phyloP scores from a whole-genome alignment of 2,329 filamentous ascomycete species.

The Ceratocystis albifundus region DNA sequence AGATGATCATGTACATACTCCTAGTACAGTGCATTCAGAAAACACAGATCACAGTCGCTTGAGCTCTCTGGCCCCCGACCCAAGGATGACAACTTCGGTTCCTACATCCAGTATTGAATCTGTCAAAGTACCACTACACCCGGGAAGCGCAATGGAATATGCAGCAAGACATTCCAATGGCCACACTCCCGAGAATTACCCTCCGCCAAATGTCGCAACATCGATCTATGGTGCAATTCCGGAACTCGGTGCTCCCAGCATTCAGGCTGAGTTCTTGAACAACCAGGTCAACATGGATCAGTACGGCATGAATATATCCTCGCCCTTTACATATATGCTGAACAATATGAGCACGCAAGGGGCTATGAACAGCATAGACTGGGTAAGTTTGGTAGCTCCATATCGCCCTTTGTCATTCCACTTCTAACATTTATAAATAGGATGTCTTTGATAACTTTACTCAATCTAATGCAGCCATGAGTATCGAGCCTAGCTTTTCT shows the following conservation, averaged over 20 bases:
- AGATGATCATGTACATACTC: not conserved
- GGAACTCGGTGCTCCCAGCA: not conserved
- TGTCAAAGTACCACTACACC: not conserved
- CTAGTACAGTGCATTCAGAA: not conserved
- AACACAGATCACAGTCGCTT: not conserved
- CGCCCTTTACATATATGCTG: slow-evolving; percentile 36
- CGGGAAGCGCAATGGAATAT: not conserved
- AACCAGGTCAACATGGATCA: not conserved
- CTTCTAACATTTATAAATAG: slow-evolving; percentile 29
- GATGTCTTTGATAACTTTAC: slow-evolving; percentile 47
- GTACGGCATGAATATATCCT: not conserved
- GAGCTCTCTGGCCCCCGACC: not conserved
- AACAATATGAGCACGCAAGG: slow-evolving; percentile 33
- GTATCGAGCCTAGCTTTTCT: slow-evolving; percentile 15
- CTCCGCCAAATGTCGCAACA: not conserved
- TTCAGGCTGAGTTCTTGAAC: not conserved
- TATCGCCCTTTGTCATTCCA: not conserved
- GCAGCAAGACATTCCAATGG: not conserved
- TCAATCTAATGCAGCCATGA: slow-evolving; percentile 30
- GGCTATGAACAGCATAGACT: slow-evolving; percentile 35
- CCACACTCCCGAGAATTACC: no score
- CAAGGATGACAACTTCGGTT: not conserved
- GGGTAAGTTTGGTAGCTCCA: slow-evolving; percentile 32
- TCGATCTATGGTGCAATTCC: not conserved
- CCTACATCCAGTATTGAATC: not conserved